A percentile compares a stretch with the other conserved stretches of the same genome.
Evolutionary conservation across 108 stramenopile species (phyloP).

Genomic region (Cyclotella sp.): DNA sequence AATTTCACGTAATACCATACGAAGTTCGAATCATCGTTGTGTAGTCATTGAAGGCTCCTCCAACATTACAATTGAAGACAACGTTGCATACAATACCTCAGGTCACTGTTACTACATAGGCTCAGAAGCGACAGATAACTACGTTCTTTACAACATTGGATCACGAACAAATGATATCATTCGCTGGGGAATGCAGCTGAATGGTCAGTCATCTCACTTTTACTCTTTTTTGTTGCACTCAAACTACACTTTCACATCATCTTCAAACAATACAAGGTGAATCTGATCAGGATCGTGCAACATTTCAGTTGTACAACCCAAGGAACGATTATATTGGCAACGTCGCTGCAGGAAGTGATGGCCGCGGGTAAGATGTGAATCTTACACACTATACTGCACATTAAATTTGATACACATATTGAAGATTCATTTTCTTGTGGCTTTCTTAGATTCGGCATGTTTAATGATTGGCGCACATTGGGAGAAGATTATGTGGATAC

Average conservation of each 20-base stretch:
- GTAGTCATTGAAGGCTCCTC: slow-evolving; percentile 67
- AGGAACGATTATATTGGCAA: slow-evolving; percentile 50
- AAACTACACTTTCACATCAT: no score
- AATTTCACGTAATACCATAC: slow-evolving; percentile 63
- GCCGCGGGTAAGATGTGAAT: slow-evolving; percentile 44
- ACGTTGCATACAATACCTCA: slow-evolving; percentile 60
- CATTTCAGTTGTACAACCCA: slow-evolving; percentile 30
- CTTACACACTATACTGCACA: not conserved
- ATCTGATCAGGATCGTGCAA: slow-evolving; percentile 33
- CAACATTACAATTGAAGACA: slow-evolving; percentile 56
- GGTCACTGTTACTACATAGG: slow-evolving; percentile 51
- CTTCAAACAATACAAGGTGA: slow-evolving; percentile 5
- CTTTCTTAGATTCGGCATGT: slow-evolving; percentile 15
- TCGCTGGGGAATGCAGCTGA: slow-evolving; percentile 24
- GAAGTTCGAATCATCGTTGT: slow-evolving; percentile 63
- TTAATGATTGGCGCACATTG: slow-evolving; percentile 13
- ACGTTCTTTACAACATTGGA: slow-evolving; percentile 27
- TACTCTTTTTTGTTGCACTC: not conserved
- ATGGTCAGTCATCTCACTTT: slow-evolving; percentile 1
- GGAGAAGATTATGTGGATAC: slow-evolving; percentile 15
- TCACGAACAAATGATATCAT: slow-evolving; percentile 43
- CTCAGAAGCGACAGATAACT: slow-evolving; percentile 28
- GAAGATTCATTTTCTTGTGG: not conserved
- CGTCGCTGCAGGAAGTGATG: slow-evolving; percentile 48
- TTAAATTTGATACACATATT: not conserved